phyloP scores from a whole-genome alignment of 345 rosid species.

The Turnera subulata region DNA sequence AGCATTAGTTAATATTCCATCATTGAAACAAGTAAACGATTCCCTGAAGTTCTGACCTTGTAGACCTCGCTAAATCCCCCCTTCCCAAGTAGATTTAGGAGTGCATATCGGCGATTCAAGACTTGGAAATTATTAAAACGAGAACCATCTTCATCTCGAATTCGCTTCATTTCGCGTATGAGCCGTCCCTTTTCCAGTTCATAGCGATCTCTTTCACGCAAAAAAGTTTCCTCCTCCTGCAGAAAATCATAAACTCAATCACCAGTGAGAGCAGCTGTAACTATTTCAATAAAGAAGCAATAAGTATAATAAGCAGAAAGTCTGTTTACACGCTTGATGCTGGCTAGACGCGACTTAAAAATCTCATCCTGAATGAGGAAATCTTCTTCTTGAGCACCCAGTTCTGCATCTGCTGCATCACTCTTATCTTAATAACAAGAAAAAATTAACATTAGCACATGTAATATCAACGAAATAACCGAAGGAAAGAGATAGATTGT shows the following conservation, averaged over 20 bases:
- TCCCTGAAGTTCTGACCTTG: conserved; percentile 66
- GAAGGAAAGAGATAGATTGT: not conserved
- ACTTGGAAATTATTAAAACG: conserved; percentile 96
- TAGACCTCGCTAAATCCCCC: conserved; percentile 99
- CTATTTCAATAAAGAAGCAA: not conserved
- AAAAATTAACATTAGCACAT: conserved; percentile 2
- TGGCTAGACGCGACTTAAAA: conserved; percentile 83
- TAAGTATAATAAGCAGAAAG: not conserved
- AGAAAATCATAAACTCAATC: conserved; percentile 18
- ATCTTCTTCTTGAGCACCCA: conserved; percentile 85
- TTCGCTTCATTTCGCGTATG: conserved; percentile 95
- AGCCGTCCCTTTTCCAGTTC: conserved; percentile 95
- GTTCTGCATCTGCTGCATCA: conserved; percentile 69
- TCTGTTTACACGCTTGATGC: conserved; percentile 88
- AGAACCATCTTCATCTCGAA: conserved; percentile 97
- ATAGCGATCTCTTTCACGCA: conserved; percentile 97
- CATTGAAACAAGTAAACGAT: conserved; percentile 12
- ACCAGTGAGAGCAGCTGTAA: not conserved
- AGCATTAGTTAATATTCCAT: conserved; percentile 11
- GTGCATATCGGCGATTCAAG: conserved; percentile 81
- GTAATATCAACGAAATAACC: not conserved
- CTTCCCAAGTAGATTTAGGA: conserved; percentile 94
- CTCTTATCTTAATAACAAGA: conserved; percentile 67
- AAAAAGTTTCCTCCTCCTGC: conserved; percentile 84
- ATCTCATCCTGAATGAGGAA: conserved; percentile 84